These are phyloP conservation scores for Drechmeria coniospora DNA, from an alignment of 2,329 filamentous ascomycete species.

Conservation along the genomic window DNA sequence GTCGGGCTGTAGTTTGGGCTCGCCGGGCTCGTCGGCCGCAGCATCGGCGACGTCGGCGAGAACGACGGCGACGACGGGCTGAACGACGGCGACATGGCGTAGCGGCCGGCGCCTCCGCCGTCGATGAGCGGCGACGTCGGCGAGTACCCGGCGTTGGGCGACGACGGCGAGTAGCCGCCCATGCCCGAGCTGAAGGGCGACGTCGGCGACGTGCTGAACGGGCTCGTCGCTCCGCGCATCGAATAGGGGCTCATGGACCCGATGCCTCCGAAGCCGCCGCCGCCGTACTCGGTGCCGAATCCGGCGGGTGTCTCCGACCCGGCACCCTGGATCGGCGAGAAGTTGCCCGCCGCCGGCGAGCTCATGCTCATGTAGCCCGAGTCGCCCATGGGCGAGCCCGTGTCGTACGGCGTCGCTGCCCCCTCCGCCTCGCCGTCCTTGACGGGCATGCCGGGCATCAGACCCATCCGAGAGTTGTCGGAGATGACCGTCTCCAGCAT, in stretches of 20 bases:
- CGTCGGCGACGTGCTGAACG: conserved; percentile 57
- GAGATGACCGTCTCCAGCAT: conserved; percentile 93
- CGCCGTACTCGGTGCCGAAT: conserved; percentile 46
- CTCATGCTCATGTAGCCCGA: conserved; percentile 49
- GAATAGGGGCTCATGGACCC: conserved; percentile 49
- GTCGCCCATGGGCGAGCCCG: conserved; percentile 63
- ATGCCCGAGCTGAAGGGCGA: conserved; percentile 44
- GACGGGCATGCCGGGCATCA: conserved; percentile 64
- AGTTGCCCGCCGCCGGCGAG: conserved; percentile 48
- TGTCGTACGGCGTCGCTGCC: conserved; percentile 88
- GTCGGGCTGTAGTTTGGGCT: conserved; percentile 50
- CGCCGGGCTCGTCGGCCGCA: conserved; percentile 37
- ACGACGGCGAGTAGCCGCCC: conserved; percentile 59
- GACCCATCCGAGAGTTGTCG: conserved; percentile 73
- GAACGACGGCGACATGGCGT: conserved; percentile 45
- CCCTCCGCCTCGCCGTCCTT: conserved; percentile 66
- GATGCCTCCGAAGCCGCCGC: conserved; percentile 32
- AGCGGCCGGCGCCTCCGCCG: conserved; percentile 34
- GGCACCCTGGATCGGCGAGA: conserved; percentile 63
- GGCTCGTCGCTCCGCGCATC: conserved; percentile 49
- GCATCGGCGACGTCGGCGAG: conserved; percentile 45
- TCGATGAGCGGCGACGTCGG: conserved; percentile 57
- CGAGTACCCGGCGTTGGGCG: conserved; percentile 57
- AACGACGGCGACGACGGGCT: conserved; percentile 49
- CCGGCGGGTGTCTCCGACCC: conserved; percentile 57